Conservation (phyloP, 177 flowering plant species). For the Vitis hybrid region DNA sequence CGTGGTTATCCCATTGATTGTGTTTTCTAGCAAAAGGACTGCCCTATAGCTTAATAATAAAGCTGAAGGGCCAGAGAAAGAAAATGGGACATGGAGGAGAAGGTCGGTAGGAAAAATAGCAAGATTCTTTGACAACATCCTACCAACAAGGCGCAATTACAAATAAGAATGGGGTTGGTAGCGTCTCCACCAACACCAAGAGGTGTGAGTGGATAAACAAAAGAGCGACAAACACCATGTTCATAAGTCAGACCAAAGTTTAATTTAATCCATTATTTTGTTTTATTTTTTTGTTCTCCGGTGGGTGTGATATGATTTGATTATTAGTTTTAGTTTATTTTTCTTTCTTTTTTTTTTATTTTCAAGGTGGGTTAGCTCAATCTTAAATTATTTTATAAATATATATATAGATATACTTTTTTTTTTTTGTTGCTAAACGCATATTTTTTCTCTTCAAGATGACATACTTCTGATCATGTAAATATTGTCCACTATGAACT, state of each 20-base stretch:
- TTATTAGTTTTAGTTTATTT: no score
- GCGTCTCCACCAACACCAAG: neutral
- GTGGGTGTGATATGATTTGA: no score
- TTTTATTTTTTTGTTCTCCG: neutral
- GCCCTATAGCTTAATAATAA: neutral
- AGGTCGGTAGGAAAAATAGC: neutral
- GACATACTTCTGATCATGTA: no score
- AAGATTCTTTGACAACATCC: neutral
- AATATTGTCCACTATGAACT: fast-evolving
- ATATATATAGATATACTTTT: no score
- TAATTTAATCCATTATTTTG: neutral
- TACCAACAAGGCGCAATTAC: neutral
- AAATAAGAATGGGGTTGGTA: neutral
- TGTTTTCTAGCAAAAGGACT: no score
- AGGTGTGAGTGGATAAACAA: neutral
- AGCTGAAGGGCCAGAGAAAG: neutral
- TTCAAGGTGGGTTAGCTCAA: no score
- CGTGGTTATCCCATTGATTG: no score
- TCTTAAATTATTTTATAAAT: no score
- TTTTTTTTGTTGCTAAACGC: no score
- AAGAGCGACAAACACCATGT: neutral
- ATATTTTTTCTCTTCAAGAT: no score
- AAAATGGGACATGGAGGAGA: neutral
- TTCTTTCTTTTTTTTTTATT: no score
- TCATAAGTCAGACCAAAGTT: neutral